Base-by-base conservation (phyloP, 331 rosid species). In the Malus hybrid region DNA sequence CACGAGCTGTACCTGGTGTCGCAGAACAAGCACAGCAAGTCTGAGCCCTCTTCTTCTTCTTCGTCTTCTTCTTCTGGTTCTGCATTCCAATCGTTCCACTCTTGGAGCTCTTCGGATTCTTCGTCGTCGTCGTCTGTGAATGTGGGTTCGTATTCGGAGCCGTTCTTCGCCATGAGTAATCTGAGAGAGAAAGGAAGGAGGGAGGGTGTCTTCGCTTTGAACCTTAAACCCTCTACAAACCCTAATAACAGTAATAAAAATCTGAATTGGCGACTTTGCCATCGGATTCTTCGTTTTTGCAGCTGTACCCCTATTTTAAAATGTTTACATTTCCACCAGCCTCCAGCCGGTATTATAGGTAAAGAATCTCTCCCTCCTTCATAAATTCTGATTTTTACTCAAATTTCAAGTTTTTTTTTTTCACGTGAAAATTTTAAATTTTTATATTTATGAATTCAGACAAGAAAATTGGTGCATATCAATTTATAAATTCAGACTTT, bases 11-110 rank as follows among this genome's bases (percentile, higher is more conserved):
- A 87, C 27, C n/a, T 78, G 64, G 83, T 85, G 60, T 90, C 89
- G 32, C 99, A 94, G 91, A 94, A 92, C 11, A 94, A 77, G 73
- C 99, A 94, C 32, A 79, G 68, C 14, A 84, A 81, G 20, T 28
- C 57, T 1, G 64, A 81, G 69, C 79, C 88, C 65, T 72, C 90
- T 2, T 83, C 85, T 65, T 62, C 86, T 61, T 79, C 90, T 31
- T 77, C 79, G 56, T 74, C 93, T 2, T 84, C 86, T 48, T 62
- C 86, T 61, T 79, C 90, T 50, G 75, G 77, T 52, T 76, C 89
- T 28, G 74, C 92, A 48, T 83, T 78, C 93, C 90, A 88, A 42
- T 87, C 93, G 54, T 79, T 88, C 96, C 96, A 88, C 3, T 29
- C 70, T 73, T 86, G 48, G 33, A 64, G 74, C 54, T 78, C 83